phyloP scores from a whole-genome alignment of 805 yeast species.

The Suhomyces sp. region DNA sequence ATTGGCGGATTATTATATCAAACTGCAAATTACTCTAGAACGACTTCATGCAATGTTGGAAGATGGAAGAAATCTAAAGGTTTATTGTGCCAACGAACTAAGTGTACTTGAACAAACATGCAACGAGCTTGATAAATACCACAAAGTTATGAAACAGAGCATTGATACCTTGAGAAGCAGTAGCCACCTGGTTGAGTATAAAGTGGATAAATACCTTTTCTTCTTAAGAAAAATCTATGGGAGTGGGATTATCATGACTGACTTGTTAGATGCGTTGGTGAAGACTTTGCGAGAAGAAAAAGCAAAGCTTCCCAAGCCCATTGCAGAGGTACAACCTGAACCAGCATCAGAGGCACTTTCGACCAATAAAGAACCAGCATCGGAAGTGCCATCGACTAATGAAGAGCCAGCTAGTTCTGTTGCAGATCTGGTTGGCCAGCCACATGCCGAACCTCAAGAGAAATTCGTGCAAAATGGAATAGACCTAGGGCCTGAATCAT shows the following conservation, averaged over 20 bases:
- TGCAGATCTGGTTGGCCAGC: neutral
- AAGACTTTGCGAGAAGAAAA: constrained; percentile 14
- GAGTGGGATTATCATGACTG: constrained; percentile 24
- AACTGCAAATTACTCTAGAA: constrained; percentile 12
- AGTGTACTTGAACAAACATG: constrained; percentile 13
- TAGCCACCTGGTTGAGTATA: constrained; percentile 6
- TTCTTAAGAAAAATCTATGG: constrained; percentile 31
- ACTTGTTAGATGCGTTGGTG: constrained; percentile 14
- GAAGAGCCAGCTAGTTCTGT: too few relatives aligned
- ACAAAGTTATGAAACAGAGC: constrained; percentile 4
- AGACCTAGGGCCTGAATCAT: neutral
- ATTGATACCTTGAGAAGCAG: constrained; percentile 14
- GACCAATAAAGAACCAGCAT: neutral
- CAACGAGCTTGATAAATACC: constrained; percentile 8
- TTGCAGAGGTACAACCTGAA: neutral
- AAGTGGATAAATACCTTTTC: constrained; percentile 23
- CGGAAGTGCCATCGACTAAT: too few relatives aligned
- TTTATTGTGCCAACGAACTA: constrained; percentile 21
- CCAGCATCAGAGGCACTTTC: neutral
- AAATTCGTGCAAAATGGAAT: neutral
- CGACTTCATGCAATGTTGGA: constrained; percentile 12
- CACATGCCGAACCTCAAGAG: neutral
- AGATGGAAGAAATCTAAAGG: constrained; percentile 14
- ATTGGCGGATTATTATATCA: constrained; percentile 13
- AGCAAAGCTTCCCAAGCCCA: constrained; percentile 2